phyloP scores from a whole-genome alignment of 2,329 filamentous ascomycete species.

The Torrubiellomyces zombiae region DNA sequence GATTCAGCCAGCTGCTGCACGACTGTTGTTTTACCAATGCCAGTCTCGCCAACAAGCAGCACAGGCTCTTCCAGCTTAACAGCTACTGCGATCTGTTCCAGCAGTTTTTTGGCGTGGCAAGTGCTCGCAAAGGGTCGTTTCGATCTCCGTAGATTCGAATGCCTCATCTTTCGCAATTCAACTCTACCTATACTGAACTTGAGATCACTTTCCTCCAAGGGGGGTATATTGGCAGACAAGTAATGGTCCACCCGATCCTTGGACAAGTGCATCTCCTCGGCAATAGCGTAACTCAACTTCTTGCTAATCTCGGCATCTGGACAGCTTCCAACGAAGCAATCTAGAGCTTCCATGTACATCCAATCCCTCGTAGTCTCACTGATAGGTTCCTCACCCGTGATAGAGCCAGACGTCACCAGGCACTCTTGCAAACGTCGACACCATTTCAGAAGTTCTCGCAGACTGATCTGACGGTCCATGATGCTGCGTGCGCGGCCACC shows the following conservation, averaged over 20 bases:
- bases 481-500: slow-evolving; percentile 23
- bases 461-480: slow-evolving; percentile 39
- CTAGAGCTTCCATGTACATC: slow-evolving; percentile 85
- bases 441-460: slow-evolving; percentile 82
- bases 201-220: slow-evolving; percentile 42
- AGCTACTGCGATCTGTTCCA: slow-evolving; percentile 78
- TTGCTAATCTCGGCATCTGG: slow-evolving; percentile 46
- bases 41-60: slow-evolving; percentile 92
- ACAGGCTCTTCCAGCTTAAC: slow-evolving; percentile 76
- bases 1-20: slow-evolving; percentile 81
- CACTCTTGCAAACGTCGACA: slow-evolving; percentile 59
- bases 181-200: slow-evolving; percentile 51
- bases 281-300: slow-evolving; percentile 51
- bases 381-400: slow-evolving; percentile 51
- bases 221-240: slow-evolving; percentile 54
- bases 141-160: slow-evolving; percentile 29
- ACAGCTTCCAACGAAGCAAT: slow-evolving; percentile 77
- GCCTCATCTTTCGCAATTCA: slow-evolving; percentile 39
- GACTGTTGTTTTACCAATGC: slow-evolving; percentile 93
- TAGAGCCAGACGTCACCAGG: slow-evolving; percentile 42
- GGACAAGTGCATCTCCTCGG: slow-evolving; percentile 75
- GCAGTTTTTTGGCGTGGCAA: slow-evolving; percentile 61
- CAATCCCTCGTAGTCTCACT: slow-evolving; percentile 58
- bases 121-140: slow-evolving; percentile 73
- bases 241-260: slow-evolving; percentile 68